Percentiles rank a stretch among this genome's conserved stretches.
Conservation (phyloP, 2,329 filamentous ascomycete genomes). For the Tolypocladium ovalisporum region DNA sequence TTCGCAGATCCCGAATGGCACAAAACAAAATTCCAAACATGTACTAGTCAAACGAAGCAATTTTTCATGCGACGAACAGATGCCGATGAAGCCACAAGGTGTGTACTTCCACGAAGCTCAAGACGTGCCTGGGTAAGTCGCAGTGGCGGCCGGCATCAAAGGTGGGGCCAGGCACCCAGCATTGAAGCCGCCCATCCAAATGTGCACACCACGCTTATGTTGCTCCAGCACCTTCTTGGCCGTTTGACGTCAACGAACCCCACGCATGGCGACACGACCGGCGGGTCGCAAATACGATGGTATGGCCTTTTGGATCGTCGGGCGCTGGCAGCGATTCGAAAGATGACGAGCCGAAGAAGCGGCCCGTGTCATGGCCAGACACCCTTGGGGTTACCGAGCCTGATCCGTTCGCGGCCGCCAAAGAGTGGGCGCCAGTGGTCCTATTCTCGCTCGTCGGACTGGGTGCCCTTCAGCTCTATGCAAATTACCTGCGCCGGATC, state of each 20-base stretch:
- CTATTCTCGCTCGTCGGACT: slow-evolving; percentile 25
- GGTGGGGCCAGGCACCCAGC: slow-evolving; percentile 1
- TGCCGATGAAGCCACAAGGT: not conserved
- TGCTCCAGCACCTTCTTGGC: not conserved
- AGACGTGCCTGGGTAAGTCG: no score
- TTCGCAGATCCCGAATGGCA: not conserved
- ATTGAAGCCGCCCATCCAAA: not conserved
- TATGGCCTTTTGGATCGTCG: slow-evolving; percentile 28
- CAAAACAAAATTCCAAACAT: not conserved
- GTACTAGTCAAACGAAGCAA: not conserved
- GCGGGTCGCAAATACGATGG: slow-evolving; percentile 23
- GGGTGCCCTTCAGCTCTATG: slow-evolving; percentile 45
- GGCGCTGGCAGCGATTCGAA: slow-evolving; percentile 11
- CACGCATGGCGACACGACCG: slow-evolving; percentile 10
- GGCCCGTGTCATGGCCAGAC: slow-evolving; percentile 26
- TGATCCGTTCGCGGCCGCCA: slow-evolving; percentile 21
- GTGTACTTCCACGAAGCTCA: not conserved
- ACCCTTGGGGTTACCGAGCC: slow-evolving; percentile 18
- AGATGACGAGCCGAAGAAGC: slow-evolving; percentile 11
- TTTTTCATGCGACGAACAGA: not conserved
- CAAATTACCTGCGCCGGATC: slow-evolving; percentile 72
- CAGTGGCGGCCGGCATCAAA: not conserved
- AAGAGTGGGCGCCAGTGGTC: slow-evolving; percentile 28
- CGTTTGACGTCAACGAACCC: not conserved
- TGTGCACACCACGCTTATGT: not conserved